Evolutionary conservation across 306 rosid genomes (phyloP).

Genomic region (Dalbergia cultrata): DNA sequence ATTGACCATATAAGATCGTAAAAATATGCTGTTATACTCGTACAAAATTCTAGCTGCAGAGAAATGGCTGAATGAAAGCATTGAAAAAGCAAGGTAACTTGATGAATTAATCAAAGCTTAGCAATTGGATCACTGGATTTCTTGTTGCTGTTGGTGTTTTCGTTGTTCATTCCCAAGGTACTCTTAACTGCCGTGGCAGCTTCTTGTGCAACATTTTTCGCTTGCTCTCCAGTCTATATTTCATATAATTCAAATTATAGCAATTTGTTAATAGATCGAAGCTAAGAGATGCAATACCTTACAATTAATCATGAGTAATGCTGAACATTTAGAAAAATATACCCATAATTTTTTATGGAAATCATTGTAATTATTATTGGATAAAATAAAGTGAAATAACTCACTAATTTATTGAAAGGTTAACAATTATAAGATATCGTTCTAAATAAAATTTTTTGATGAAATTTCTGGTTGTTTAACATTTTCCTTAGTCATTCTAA

Average conservation of each 20-base stretch:
- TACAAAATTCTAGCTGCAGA: not conserved
- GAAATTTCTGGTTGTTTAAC: too few relatives aligned
- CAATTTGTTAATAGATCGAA: not conserved
- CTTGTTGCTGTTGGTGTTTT: conserved; percentile 30
- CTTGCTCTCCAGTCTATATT: conserved; percentile 40
- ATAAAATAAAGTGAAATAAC: too few relatives aligned
- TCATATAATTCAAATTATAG: not conserved
- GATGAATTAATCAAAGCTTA: not conserved
- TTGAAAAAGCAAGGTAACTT: not conserved
- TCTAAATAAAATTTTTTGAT: too few relatives aligned
- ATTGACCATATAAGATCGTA: not conserved
- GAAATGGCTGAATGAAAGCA: not conserved
- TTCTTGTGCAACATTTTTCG: conserved; percentile 33
- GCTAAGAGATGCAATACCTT: too few relatives aligned
- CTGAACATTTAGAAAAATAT: too few relatives aligned
- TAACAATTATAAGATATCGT: too few relatives aligned
- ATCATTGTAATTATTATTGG: too few relatives aligned
- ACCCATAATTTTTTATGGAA: too few relatives aligned
- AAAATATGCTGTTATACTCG: not conserved
- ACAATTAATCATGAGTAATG: too few relatives aligned
- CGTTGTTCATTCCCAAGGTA: conserved; percentile 37
- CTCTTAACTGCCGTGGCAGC: conserved; percentile 19
- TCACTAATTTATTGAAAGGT: too few relatives aligned
- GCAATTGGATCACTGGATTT: not conserved
- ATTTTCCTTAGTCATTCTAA: too few relatives aligned